These are phyloP conservation scores for Keqinozyma sinolaborantium DNA, from an alignment of 1,139 yeast species.

Conservation along the genomic window DNA sequence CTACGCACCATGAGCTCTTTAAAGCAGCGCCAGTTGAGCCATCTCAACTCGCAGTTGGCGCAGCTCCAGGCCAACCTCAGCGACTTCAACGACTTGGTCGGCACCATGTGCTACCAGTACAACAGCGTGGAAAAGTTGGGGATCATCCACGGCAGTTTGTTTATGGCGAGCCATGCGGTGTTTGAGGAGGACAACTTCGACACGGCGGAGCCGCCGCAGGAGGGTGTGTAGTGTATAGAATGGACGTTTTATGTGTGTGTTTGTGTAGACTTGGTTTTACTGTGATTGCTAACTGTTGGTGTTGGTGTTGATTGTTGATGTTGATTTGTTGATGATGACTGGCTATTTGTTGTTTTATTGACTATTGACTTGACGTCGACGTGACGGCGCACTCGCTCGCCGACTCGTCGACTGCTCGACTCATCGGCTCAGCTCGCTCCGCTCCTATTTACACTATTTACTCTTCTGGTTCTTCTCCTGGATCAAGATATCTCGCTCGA, in stretches of 20 bases:
- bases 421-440: too few relatives aligned
- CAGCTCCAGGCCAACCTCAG: slow-evolving; percentile 57
- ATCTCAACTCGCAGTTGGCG: slow-evolving; percentile 60
- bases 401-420: too few relatives aligned
- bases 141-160: slow-evolving; percentile 57
- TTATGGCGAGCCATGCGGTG: slow-evolving; percentile 64
- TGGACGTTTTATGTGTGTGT: too few relatives aligned
- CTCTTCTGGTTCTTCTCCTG: slow-evolving; percentile 45
- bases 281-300: too few relatives aligned
- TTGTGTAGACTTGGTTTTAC: too few relatives aligned
- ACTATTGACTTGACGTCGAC: too few relatives aligned
- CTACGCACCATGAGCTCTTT: slow-evolving; percentile 5
- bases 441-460: background rate
- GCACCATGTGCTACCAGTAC: slow-evolving; percentile 55
- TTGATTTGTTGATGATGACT: too few relatives aligned
- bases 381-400: too few relatives aligned
- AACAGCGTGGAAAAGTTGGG: slow-evolving; percentile 55
- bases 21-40: slow-evolving; percentile 54
- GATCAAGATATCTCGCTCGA: slow-evolving; percentile 64
- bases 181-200: slow-evolving; percentile 46
- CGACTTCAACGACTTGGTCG: slow-evolving; percentile 53
- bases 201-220: background rate
- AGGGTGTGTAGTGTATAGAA: too few relatives aligned
- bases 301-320: too few relatives aligned
- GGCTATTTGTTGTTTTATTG: too few relatives aligned